Evolutionary conservation across 371 early-diverging fungal genomes (phyloP), one percentile per base, ranked within the genome.

Genomic region (Coemansia sp.): DNA sequence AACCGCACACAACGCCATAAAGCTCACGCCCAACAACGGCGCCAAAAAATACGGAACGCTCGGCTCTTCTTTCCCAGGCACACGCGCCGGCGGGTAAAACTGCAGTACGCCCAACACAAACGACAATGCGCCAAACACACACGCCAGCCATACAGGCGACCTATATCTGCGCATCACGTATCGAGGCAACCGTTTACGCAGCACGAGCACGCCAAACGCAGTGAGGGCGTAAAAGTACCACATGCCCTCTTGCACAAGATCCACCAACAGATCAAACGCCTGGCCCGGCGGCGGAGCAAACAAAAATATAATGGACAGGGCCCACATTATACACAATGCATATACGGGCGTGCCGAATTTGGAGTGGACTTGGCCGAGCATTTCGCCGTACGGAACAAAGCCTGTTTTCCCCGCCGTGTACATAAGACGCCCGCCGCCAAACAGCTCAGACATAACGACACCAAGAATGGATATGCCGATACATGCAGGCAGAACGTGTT

Each of bases 381-480:
- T 54, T 1, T 55, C 61, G 13, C 79, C 79, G n/a, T 74, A 74
- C 23, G 79, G 79, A 9, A 79, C 66, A 59, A 74, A 79, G 11
- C 75, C 75, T 0, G 71, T 67, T 36, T 71, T 70, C 28, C 75
- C 70, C 0, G 75, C 71, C 0, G 68, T 62, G 60, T 74, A 68
- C 68, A 79, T 79, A n/a, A 79, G 54, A 4, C 79, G 64, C 8
- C 71, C 67, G 17, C 77, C 71, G 46, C 75, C 75, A 32, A 79
- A 79, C 5, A 79, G 68, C 67, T 67, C 71, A 0, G 79, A 67
- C 67, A 73, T 70, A 39, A 74, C 71, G 15, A 73, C 77, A 15
- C 79, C 79, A 24, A 79, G 75, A 19, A 76, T 74, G 11, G 79
- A 79, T 7, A 79, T 32, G 4, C 75, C 79, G 4, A 79, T 73